Evolutionary conservation across 2,329 filamentous ascomycete species (phyloP), one percentile per base, ranked within the genome.

Genomic region (Trichophyton rubrum): DNA sequence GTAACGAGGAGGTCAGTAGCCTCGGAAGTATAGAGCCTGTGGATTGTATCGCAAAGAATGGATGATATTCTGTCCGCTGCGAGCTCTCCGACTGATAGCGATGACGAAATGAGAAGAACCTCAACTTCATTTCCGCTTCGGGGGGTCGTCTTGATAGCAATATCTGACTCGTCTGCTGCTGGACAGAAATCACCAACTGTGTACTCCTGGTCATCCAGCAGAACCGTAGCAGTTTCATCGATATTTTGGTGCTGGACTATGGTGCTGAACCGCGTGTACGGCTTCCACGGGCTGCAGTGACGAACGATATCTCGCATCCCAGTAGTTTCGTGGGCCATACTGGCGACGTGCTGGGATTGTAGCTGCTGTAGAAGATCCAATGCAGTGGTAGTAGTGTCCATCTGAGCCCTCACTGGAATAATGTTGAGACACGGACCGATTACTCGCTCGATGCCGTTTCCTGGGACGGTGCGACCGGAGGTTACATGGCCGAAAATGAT

Each of bases 401-500:
- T 15, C 15, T 40, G 38, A 5, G 38, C 38, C 4, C 38, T 40
- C 11, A 40, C 38, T 13, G 38, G 38, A 6, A 40, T 40, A 40
- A 40, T 40, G 15, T 40, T 40, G 11, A 40, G 1, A 15, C 38
- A 40, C 11, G 38, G 38, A 15, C 38, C 83, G 40, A 79, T 74
- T 60, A 84, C 78, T 56, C 73, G 69, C 61, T 81, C 79, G 8
- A 76, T 75, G 62, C 73, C 72, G 17, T 74, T 68, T 1, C 82
- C 71, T 63, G 77, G 78, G 24, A 80, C 76, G 67, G 79, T 81
- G 57, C 83, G 80, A 0, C 83, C 83, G 58, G 77, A 80, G 20
- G 82, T 80, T 1, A 85, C 80, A 66, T 83, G 80, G 57, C 82
- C 82, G 63, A 85, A 85, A 5, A 80, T 74, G 53, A 85, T 78